A percentile compares a stretch with the other conserved stretches of the same genome.
Conservation (phyloP, 2,329 filamentous ascomycete genomes). For the Fusarium nurragi region DNA sequence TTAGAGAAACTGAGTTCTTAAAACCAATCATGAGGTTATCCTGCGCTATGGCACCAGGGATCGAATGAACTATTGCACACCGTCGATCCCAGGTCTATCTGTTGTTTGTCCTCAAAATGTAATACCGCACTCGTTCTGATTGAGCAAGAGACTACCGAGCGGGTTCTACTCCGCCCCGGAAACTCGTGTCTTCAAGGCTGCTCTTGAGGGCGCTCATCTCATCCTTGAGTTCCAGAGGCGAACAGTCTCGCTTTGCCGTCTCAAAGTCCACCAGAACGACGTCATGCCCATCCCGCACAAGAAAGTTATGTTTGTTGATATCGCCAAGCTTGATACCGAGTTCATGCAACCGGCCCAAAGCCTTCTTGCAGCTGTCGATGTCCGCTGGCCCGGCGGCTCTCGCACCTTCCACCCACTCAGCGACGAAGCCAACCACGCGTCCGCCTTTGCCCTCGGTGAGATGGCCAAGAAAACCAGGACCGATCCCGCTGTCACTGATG, state of each 20-base stretch:
- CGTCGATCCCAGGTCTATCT: too few species aligned
- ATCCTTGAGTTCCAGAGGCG: slow-evolving; percentile 32
- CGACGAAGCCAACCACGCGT: slow-evolving; percentile 43
- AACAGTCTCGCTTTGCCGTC: slow-evolving; percentile 34
- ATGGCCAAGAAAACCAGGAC: slow-evolving; percentile 46
- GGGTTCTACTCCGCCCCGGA: background rate
- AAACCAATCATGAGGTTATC: too few species aligned
- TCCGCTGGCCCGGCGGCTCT: slow-evolving; percentile 38
- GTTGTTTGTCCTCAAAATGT: too few species aligned
- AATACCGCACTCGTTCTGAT: too few species aligned
- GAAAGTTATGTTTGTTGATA: slow-evolving; percentile 46
- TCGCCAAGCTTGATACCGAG: slow-evolving; percentile 46
- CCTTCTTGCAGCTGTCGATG: slow-evolving; percentile 37
- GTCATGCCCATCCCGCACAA: slow-evolving; percentile 37
- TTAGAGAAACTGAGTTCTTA: too few species aligned
- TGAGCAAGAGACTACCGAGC: too few species aligned
- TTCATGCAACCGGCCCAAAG: slow-evolving; percentile 37
- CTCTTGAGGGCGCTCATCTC: slow-evolving; percentile 38
- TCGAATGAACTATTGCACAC: too few species aligned
- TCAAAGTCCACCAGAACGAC: slow-evolving; percentile 43
- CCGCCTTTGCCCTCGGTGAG: slow-evolving; percentile 40
- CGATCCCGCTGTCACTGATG: slow-evolving; percentile 38
- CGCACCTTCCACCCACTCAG: slow-evolving; percentile 38
- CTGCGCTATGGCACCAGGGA: too few species aligned
- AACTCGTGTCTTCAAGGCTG: slow-evolving; percentile 14